Percentiles rank a stretch among this genome's conserved stretches.
Evolutionary conservation across 176 grass and related monocot genomes (phyloP).

Genomic region (Microstegium vimineum): DNA sequence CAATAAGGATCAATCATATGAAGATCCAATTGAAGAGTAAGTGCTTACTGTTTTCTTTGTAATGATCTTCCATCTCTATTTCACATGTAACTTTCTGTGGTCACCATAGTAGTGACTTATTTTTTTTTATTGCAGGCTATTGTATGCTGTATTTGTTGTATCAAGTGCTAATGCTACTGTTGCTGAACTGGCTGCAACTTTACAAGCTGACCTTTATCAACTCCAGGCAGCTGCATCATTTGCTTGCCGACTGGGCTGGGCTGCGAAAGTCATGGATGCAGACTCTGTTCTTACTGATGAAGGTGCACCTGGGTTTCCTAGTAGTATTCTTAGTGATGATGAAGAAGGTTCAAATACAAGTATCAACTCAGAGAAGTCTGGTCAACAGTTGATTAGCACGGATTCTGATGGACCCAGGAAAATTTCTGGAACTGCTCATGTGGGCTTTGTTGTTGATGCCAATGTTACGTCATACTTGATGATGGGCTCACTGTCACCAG

Average conservation of each 20-base stretch:
- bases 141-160: conserved; percentile 99
- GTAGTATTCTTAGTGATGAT: conserved; percentile 89
- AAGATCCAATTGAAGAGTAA: conserved; percentile 99
- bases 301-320: conserved; percentile 37
- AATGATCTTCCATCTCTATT: not conserved
- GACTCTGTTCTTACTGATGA: conserved; percentile 61
- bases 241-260: conserved; percentile 90
- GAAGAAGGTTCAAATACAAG: conserved; percentile 93
- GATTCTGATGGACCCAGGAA: conserved; percentile 59
- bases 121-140: conserved; percentile 64
- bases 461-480: conserved; percentile 99
- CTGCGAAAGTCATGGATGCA: conserved; percentile 79
- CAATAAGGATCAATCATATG: conserved; percentile 95
- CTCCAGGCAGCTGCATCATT: conserved; percentile 92
- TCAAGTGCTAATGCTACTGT: conserved; percentile 94
- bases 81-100: conserved; percentile 7
- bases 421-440: conserved; percentile 69
- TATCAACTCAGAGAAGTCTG: conserved; percentile 77
- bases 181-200: conserved; percentile 89
- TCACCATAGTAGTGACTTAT: conserved; percentile 17
- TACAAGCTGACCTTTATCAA: conserved; percentile 86
- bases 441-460: conserved; percentile 96
- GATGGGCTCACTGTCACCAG: conserved; percentile 99
- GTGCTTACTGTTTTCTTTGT: conserved; percentile 25
- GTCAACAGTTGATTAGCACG: conserved; percentile 40